Evolutionary conservation across 1,284 basidiomycete genomes (phyloP).

Genomic region (Uromyces viciae-fabae): DNA sequence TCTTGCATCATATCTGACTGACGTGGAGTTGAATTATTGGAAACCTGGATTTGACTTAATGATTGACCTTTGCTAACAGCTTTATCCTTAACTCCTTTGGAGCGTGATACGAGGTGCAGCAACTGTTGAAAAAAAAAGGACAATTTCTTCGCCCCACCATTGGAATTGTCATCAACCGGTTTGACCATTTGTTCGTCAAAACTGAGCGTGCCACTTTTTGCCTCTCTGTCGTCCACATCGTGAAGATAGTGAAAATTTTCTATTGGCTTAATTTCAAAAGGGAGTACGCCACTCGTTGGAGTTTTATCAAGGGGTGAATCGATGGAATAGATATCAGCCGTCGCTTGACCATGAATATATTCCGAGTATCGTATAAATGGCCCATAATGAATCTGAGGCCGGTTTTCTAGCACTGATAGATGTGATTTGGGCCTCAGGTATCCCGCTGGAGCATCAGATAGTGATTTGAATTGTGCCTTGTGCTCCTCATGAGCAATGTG

Average conservation of each 20-base stretch:
- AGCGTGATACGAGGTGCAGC: background rate
- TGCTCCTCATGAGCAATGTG: slow-evolving; percentile 26
- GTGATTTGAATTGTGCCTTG: slow-evolving; percentile 13
- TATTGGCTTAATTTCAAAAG: background rate
- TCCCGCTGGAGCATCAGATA: slow-evolving; percentile 19
- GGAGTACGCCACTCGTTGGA: background rate
- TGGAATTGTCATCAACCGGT: background rate
- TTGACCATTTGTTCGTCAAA: background rate
- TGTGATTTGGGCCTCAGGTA: slow-evolving; percentile 19
- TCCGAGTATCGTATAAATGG: background rate
- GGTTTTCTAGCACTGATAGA: background rate
- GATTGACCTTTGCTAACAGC: background rate
- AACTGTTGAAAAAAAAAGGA: background rate
- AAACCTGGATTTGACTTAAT: background rate
- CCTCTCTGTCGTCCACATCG: background rate
- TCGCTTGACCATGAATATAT: background rate
- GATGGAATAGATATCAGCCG: background rate
- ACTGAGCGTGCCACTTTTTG: background rate
- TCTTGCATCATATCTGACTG: background rate
- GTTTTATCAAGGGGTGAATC: background rate
- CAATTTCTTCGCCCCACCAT: background rate
- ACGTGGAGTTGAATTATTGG: background rate
- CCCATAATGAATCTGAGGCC: background rate
- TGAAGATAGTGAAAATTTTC: background rate
- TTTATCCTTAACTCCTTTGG: background rate